Base-by-base conservation (phyloP, 1,284 basidiomycete species). In the Apiotrichum gamsii region DNA sequence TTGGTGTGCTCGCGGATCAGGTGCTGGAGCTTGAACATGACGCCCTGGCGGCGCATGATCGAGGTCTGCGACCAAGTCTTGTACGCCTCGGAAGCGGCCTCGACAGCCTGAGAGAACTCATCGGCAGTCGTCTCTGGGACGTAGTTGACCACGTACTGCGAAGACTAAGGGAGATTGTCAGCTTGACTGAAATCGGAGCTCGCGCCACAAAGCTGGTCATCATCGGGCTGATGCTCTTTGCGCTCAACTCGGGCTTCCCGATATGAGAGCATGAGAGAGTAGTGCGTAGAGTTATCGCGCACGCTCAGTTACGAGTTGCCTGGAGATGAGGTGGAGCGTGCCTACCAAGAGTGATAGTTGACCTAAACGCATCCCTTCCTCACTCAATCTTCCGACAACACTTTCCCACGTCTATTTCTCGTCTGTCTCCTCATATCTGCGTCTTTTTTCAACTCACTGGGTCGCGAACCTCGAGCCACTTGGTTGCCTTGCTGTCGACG, bases 51-150 rank as follows among this genome's bases (percentile, higher is more conserved):
- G 42, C 82, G 82, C 49, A 98, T 76, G 34, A 96, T 79, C 57
- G 85, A 89, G 14, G 89, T 84, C 43, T 79, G 79, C 64, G 85
- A 87, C 94, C 94, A 98, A 3, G 83, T 79, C 65, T 89, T 84
- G 78, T 82, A 95, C 2, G 93, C 93, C 49, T 84, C 77, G n/a
- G 84, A 81, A 15, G 93, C 91, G 41, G 86, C 82, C 52, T 83
- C 79, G 6, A 90, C 84, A n/a, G 93, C 91, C 47, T 81, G 79
- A 31, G 84, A 79, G 66, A 97, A 94, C 72, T 96, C 91, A 25
- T 77, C 65, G 30, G 75, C 69, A 0, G 90, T 90, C 0, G 91
- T 90, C 72, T 96, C 86, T 16, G 94, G 94, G 1, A 95, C 91
- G 21, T 80, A 80, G 31, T 87, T 87, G 55, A 98, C 80, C 20